These are phyloP conservation scores for Fraxinus sp. DNA, from an alignment of 305 asterid genomes.

Conservation along the genomic window DNA sequence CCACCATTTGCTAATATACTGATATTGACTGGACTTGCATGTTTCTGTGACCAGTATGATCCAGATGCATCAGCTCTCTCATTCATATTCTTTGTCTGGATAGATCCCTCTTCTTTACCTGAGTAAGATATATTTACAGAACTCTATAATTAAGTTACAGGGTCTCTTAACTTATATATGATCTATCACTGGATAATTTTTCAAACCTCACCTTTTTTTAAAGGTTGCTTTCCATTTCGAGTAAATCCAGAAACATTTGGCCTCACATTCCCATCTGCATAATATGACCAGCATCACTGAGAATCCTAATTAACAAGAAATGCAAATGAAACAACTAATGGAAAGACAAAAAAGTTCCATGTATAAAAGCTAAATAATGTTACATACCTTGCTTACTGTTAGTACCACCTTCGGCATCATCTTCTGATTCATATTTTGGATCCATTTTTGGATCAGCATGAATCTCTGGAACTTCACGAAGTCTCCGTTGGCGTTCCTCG, in stretches of 20 bases:
- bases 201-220: neutral
- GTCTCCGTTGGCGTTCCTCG: conserved; percentile 71
- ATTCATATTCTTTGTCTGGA: conserved; percentile 28
- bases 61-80: conserved; percentile 41
- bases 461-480: conserved; percentile 65
- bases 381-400: conserved; percentile 46
- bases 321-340: conserved; percentile 12
- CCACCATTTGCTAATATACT: conserved; percentile 22
- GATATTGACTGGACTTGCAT: neutral
- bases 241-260: conserved; percentile 28
- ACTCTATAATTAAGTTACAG: conserved; percentile 22
- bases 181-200: neutral
- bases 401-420: conserved; percentile 38
- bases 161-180: conserved; percentile 15
- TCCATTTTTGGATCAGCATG: conserved; percentile 84
- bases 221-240: conserved; percentile 28
- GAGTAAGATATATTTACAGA: conserved; percentile 31
- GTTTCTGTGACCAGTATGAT: conserved; percentile 17
- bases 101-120: conserved; percentile 50
- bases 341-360: conserved; percentile 13
- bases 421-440: conserved; percentile 74
- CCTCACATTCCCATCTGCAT: conserved; percentile 34
- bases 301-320: neutral
- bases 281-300: conserved; percentile 19
- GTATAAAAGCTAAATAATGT: neutral